A percentile compares a stretch with the other conserved stretches of the same genome.
These are phyloP conservation scores for Kwoniella shivajii DNA, from an alignment of 1,284 basidiomycete genomes.

Conservation along the genomic window DNA sequence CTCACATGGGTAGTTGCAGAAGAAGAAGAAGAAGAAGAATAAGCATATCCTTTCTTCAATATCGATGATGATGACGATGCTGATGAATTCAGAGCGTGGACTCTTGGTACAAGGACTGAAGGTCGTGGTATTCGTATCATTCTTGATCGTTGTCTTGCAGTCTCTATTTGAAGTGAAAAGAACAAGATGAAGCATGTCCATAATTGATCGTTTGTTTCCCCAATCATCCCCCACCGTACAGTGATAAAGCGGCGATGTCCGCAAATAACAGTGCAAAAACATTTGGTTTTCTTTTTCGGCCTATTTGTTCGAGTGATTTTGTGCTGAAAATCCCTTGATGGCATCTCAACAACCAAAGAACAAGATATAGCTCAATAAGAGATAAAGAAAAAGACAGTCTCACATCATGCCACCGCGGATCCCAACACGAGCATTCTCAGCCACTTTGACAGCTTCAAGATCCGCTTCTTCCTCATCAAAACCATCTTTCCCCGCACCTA, in stretches of 20 bases:
- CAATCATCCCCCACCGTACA: too few relatives aligned
- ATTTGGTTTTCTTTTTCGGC: background rate
- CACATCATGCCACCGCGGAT: conserved; percentile 14
- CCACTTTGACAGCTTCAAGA: background rate
- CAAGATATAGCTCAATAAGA: background rate
- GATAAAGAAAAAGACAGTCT: background rate
- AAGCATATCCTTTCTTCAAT: conserved; percentile 11
- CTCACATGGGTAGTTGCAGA: conserved; percentile 4
- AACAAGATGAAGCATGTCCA: too few relatives aligned
- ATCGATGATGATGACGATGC: background rate
- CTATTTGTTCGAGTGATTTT: background rate
- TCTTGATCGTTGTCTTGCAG: background rate
- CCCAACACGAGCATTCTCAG: conserved; percentile 1
- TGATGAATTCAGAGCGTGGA: background rate
- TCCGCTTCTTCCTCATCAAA: conserved; percentile 1
- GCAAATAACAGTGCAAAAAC: too few relatives aligned
- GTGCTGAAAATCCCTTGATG: background rate
- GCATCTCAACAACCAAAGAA: background rate
- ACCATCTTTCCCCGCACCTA: conserved; percentile 1
- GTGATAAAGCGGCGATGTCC: too few relatives aligned
- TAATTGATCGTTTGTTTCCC: too few relatives aligned
- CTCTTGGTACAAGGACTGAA: conserved; percentile 6
- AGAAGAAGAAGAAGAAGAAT: conserved; percentile 4
- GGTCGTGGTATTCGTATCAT: conserved; percentile 19
- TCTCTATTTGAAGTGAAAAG: background rate